phyloP scores from a whole-genome alignment of 208 protist species.

The Spongospora subterranea region DNA sequence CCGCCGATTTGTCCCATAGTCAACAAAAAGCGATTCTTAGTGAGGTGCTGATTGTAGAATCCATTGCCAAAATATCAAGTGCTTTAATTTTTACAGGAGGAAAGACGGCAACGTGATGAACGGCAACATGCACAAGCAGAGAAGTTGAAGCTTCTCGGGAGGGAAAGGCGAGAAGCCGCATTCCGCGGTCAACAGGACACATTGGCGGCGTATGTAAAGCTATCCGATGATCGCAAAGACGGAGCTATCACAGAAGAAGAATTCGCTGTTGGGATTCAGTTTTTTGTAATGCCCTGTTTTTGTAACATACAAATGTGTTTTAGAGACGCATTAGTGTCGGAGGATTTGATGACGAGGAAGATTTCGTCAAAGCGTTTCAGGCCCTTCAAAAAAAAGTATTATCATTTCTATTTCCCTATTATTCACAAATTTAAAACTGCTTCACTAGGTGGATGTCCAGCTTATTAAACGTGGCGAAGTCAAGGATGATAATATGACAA shows the following conservation, averaged over 20 bases:
- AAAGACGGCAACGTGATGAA: neutral
- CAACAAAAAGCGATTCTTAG: neutral
- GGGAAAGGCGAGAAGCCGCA: neutral
- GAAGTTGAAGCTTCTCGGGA: neutral
- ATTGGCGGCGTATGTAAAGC: neutral
- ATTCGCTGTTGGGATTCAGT: too few relatives aligned
- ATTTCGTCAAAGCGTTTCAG: neutral
- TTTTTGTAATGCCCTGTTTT: neutral
- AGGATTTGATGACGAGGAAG: conserved; percentile 11
- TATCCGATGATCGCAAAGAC: neutral
- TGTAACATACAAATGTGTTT: neutral
- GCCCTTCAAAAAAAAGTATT: conserved; percentile 17
- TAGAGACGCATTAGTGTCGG: neutral
- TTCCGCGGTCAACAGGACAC: neutral
- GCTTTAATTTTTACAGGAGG: neutral
- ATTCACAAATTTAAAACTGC: neutral
- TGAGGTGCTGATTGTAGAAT: neutral
- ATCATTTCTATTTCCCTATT: neutral
- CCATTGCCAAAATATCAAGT: neutral
- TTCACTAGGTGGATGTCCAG: conserved; percentile 7
- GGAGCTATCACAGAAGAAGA: neutral
- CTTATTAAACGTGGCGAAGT: neutral
- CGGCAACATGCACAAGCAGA: neutral
- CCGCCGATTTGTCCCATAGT: conserved; percentile 11
- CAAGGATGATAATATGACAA: neutral